Conservation (phyloP, 2,329 filamentous ascomycete genomes). For the Alternaria sp. region DNA sequence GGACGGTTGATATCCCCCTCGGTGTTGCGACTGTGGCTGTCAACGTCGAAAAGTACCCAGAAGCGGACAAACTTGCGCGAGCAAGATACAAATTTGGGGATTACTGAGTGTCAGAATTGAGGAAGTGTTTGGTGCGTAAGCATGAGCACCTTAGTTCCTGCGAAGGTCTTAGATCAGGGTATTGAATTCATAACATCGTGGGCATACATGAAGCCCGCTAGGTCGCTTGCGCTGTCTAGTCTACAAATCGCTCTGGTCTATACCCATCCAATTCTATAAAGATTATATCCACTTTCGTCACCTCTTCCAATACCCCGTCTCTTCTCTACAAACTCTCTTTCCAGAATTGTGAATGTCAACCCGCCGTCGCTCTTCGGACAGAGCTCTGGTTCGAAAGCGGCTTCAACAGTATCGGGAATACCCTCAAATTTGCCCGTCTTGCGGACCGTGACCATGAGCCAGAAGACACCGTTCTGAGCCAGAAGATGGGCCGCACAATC, state of each 20-base stretch:
- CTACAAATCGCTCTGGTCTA: conserved; percentile 5
- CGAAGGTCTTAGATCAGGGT: background rate
- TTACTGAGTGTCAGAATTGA: background rate
- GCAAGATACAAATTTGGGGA: background rate
- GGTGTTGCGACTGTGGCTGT: background rate
- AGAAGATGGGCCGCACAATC: conserved; percentile 43
- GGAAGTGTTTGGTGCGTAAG: background rate
- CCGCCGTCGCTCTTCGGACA: conserved; percentile 24
- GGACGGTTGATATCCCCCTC: background rate
- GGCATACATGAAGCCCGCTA: background rate
- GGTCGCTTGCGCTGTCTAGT: background rate
- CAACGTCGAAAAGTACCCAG: background rate
- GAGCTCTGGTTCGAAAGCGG: conserved; percentile 30
- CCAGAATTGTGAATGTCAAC: conserved; percentile 29
- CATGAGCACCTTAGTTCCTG: background rate
- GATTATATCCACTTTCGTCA: conserved; percentile 42
- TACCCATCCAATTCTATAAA: conserved; percentile 44
- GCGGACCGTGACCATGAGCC: conserved; percentile 44
- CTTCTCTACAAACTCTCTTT: conserved; percentile 34
- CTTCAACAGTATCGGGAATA: conserved; percentile 44
- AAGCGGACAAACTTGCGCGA: background rate
- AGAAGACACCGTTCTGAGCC: conserved; percentile 33
- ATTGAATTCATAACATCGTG: background rate
- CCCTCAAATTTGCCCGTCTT: conserved; percentile 45
- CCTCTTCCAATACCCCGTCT: conserved; percentile 41